Percentiles rank a stretch among this genome's conserved stretches.
Conservation (phyloP, 768 basidiomycete species). For the Collybiopsis luxurians region DNA sequence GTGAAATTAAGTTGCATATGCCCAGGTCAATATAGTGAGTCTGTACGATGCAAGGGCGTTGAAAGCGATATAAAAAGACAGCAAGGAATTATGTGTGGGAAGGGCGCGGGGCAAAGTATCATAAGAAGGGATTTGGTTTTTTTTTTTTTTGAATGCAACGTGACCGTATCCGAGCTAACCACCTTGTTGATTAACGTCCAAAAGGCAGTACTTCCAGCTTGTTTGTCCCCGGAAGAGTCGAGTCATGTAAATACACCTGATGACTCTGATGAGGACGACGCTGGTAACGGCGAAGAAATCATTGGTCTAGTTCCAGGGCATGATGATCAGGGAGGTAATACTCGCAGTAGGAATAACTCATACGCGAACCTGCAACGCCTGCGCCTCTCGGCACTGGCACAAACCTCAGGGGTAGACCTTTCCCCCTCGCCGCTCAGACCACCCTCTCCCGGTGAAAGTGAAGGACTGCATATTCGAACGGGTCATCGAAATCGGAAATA, state of each 20-base stretch:
- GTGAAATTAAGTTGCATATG: conserved; percentile 6
- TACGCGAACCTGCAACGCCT: conserved; percentile 82
- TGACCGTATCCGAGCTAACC: conserved; percentile 1
- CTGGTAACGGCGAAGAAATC: conserved; percentile 90
- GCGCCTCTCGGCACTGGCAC: conserved; percentile 33
- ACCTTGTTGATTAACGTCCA: conserved; percentile 24
- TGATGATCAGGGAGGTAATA: conserved; percentile 44
- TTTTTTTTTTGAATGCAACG: too few species aligned
- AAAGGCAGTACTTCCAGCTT: conserved; percentile 64
- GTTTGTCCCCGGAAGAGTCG: conserved; percentile 51
- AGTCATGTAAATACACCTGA: conserved; percentile 70
- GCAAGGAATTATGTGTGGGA: conserved; percentile 16
- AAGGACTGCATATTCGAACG: conserved; percentile 33
- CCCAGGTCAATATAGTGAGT: conserved; percentile 14
- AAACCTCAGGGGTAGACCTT: not conserved
- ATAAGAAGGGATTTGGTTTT: too few species aligned
- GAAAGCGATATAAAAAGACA: conserved; percentile 40
- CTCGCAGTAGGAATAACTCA: conserved; percentile 64
- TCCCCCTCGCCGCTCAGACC: too few species aligned
- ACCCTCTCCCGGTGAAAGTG: conserved; percentile 28
- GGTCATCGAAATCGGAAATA: conserved; percentile 52
- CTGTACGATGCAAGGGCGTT: conserved; percentile 21
- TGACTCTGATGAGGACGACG: conserved; percentile 82
- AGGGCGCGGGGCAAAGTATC: not conserved
- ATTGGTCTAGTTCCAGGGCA: conserved; percentile 58